These are phyloP conservation scores for Sugiyamaella novakii DNA, from an alignment of 1,139 yeast species.

Conservation along the genomic window DNA sequence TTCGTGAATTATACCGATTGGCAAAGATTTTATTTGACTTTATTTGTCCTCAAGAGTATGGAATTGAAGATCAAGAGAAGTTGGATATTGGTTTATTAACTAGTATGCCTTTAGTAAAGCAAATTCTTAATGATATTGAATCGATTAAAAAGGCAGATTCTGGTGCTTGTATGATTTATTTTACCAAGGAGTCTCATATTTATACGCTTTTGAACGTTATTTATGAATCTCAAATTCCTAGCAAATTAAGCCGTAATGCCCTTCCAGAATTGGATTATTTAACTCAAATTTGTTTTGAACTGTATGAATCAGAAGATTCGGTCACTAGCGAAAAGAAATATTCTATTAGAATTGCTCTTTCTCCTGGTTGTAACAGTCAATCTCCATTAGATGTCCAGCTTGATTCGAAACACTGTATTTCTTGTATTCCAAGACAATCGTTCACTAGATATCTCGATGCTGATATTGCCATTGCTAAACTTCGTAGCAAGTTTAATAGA, in stretches of 20 bases:
- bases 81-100: constrained; percentile 94
- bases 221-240: constrained; percentile 92
- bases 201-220: constrained; percentile 89
- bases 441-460: constrained; percentile 92
- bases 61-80: constrained; percentile 93
- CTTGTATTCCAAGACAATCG: constrained; percentile 88
- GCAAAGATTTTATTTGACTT: constrained; percentile 95
- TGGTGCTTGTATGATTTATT: constrained; percentile 85
- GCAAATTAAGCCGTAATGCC: constrained; percentile 91
- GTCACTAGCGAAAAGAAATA: constrained; percentile 73
- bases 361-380: constrained; percentile 98
- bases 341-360: constrained; percentile 80
- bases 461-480: constrained; percentile 81
- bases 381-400: constrained; percentile 96
- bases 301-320: constrained; percentile 69
- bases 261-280: constrained; percentile 94
- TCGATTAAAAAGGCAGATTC: constrained; percentile 74
- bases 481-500: constrained; percentile 79
- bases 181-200: constrained; percentile 96
- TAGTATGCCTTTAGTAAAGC: constrained; percentile 90
- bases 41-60: constrained; percentile 98
- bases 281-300: constrained; percentile 91
- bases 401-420: constrained; percentile 94
- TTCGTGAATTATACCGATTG: constrained; percentile 84
- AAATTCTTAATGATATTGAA: constrained; percentile 77